Evolutionary conservation across 169 alveolate genomes (phyloP).

Genomic region (Theileria annulata): DNA sequence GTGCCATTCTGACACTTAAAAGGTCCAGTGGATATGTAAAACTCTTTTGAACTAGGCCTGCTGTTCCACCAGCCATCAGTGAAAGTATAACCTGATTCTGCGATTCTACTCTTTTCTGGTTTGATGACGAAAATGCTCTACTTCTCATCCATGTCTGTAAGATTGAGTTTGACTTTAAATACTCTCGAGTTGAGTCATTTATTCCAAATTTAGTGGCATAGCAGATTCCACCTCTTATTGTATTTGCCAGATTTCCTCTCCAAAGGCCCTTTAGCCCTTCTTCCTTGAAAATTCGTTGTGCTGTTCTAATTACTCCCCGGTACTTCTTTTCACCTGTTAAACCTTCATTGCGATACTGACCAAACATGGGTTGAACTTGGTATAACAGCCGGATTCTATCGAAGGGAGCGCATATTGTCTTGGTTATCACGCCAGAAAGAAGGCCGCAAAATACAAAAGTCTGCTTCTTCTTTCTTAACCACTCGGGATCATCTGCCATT

Average conservation of each 20-base stretch:
- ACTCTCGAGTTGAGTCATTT: conserved; percentile 76
- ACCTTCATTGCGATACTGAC: conserved; percentile 38
- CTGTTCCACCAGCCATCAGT: conserved; percentile 79
- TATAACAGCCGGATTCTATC: conserved; percentile 82
- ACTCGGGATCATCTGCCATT: conserved; percentile 12
- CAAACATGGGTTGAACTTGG: conserved; percentile 86
- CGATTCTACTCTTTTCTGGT: conserved; percentile 11
- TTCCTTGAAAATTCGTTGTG: conserved; percentile 75
- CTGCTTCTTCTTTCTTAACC: conserved; percentile 49
- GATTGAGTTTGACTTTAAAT: conserved; percentile 35
- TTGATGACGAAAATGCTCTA: background rate
- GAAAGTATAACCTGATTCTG: conserved; percentile 52
- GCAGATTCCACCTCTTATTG: conserved; percentile 80
- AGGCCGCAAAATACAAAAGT: conserved; percentile 72
- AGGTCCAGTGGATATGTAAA: conserved; percentile 83
- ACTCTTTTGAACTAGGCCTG: conserved; percentile 83
- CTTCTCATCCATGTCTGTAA: conserved; percentile 30
- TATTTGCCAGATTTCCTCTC: conserved; percentile 84
- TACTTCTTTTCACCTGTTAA: conserved; percentile 58
- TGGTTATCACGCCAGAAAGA: conserved; percentile 80
- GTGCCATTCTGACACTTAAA: conserved; percentile 82
- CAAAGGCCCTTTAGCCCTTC: conserved; percentile 83
- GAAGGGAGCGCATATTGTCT: conserved; percentile 85
- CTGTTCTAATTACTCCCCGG: conserved; percentile 69
- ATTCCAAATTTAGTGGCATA: conserved; percentile 85